These are phyloP conservation scores for Pinus taeda DNA, from an alignment of 75 land plant species.

Conservation along the genomic window DNA sequence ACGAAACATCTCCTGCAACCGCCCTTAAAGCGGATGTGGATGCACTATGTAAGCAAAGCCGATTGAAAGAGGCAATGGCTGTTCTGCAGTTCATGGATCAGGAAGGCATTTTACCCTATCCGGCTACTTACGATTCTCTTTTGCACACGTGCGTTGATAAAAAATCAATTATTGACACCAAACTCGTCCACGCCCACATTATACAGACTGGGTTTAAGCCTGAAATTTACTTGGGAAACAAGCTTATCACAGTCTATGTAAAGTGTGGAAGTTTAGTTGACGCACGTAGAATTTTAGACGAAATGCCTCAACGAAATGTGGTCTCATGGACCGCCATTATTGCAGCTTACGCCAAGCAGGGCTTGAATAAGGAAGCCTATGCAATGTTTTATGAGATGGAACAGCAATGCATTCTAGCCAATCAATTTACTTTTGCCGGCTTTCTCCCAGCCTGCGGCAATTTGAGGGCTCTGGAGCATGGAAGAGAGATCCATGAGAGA, in stretches of 20 bases:
- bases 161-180: too few relatives aligned
- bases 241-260: conserved; percentile 23
- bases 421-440: conserved; percentile 49
- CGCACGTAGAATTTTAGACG: conserved; percentile 34
- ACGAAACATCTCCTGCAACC: too few relatives aligned
- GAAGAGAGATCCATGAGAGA: conserved; percentile 49
- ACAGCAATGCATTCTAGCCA: conserved; percentile 11
- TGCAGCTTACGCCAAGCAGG: conserved; percentile 43
- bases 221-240: too few relatives aligned
- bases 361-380: conserved; percentile 34
- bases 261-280: conserved; percentile 59
- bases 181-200: too few relatives aligned
- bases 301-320: conserved; percentile 28
- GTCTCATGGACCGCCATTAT: conserved; percentile 70
- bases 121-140: too few relatives aligned
- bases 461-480: conserved; percentile 25
- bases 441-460: conserved; percentile 57
- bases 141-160: too few relatives aligned
- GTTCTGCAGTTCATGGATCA: too few relatives aligned
- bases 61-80: too few relatives aligned
- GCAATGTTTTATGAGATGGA: conserved; percentile 43
- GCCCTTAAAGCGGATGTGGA: too few relatives aligned
- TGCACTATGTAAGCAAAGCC: too few relatives aligned
- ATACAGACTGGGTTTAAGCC: too few relatives aligned
- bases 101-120: too few relatives aligned